Evolutionary conservation across 1,284 basidiomycete genomes (phyloP), one percentile per base, ranked within the genome.

Genomic region (Pyrrhoderma lamaoense): DNA sequence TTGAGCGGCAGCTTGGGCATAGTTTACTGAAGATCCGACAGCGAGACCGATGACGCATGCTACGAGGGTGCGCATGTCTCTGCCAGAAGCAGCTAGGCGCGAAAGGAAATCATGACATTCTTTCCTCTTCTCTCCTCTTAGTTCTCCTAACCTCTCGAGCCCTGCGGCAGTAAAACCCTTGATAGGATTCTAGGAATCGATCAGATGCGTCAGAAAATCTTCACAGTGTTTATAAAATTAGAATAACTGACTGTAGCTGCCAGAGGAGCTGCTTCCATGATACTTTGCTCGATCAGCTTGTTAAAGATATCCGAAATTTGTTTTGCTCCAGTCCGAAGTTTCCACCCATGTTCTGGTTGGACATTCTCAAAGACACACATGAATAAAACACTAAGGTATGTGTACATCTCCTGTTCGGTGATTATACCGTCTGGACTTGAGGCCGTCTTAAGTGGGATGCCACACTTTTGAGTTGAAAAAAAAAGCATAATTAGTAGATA

Each of bases 11-110:
- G 57, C 60, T 52, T 75, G 73, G 3, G 74, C 70, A 42, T 71
- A 67, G 58, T 72, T 73, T 18, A 75, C 70, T 5, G 72, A 70
- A 7, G 69, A 66, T 1, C 72, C 69, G n/a, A 77, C 70, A 3
- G 73, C 73, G 7, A 79, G 62, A 0, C 75, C 73, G 13, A 80
- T 60, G 18, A 75, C 69, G 43, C 67, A 70, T 3, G 72, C 71
- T 11, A 75, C 63, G 21, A 77, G 51, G 37, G 74, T 66, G 27
- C 71, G 68, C 42, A 67, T 51, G 8, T 72, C 70, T 5, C 70
- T 63, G 2, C 71, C 70, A 3, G 70, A 68, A 1, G 64, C 64
- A 0, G 70, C 64, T 1, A 80, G 64, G 19, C 64, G 63, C 31
- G 61, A 61, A 45, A 79, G 64, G 68, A 78, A 75, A 0, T 66